These are phyloP conservation scores for Cruciata laevipes DNA, from an alignment of 257 asterid genomes.

Conservation along the genomic window DNA sequence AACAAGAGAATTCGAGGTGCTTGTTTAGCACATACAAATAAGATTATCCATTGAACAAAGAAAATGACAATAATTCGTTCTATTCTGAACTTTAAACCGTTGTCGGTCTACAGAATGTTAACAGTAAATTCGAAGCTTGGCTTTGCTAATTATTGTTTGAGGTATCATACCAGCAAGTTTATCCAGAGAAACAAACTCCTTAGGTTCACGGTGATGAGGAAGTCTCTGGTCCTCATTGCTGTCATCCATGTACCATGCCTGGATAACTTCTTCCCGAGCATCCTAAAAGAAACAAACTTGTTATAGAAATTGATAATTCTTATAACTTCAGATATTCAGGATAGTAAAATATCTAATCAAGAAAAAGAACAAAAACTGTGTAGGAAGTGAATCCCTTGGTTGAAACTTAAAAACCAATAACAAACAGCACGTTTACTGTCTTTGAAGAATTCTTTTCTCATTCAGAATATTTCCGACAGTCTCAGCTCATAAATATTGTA, in stretches of 20 bases:
- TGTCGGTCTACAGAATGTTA: not conserved
- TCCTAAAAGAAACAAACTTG: conserved; percentile 41
- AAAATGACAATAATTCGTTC: no score
- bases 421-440: not conserved
- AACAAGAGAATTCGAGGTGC: not conserved
- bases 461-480: not conserved
- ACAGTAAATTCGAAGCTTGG: not conserved
- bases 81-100: not conserved
- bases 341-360: not conserved
- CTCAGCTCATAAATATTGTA: not conserved
- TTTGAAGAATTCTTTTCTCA: not conserved
- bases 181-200: conserved; percentile 71
- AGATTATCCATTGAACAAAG: no score
- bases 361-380: not conserved
- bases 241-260: conserved; percentile 99
- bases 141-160: not conserved
- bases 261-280: conserved; percentile 58
- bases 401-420: not conserved
- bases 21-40: not conserved
- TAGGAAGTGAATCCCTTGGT: not conserved
- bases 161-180: conserved; percentile 65
- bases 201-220: conserved; percentile 83
- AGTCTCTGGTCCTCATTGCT: conserved; percentile 83
- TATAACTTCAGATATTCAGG: not conserved
- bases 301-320: not conserved